Evolutionary conservation across 2,329 filamentous ascomycete species (phyloP).

Genomic region (Phaeophleospora eucalypticola): DNA sequence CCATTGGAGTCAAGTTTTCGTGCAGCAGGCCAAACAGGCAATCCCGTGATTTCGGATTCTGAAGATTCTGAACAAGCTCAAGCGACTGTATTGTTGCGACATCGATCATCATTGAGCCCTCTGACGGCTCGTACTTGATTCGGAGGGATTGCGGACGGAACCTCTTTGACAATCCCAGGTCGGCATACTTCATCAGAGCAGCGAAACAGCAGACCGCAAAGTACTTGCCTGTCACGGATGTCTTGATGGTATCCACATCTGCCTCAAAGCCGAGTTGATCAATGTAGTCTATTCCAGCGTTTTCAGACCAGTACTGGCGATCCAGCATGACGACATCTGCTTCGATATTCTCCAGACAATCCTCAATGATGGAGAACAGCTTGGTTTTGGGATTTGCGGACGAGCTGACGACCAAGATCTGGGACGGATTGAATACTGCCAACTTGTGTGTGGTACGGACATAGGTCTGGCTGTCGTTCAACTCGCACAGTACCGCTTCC

Average conservation of each 20-base stretch:
- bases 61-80: constrained; percentile 84
- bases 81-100: constrained; percentile 79
- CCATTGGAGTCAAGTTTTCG: constrained; percentile 83
- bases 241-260: constrained; percentile 75
- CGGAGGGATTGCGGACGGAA: constrained; percentile 78
- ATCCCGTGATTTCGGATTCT: constrained; percentile 71
- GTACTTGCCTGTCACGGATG: constrained; percentile 76
- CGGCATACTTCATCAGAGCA: constrained; percentile 81
- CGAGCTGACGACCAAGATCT: constrained; percentile 72
- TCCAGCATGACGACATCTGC: constrained; percentile 61
- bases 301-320: constrained; percentile 79
- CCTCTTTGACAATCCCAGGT: constrained; percentile 61
- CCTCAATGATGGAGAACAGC: constrained; percentile 68
- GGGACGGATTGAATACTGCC: constrained; percentile 71
- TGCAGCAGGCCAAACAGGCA: constrained; percentile 84
- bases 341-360: constrained; percentile 61
- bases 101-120: constrained; percentile 95
- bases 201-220: constrained; percentile 82
- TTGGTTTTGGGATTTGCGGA: constrained; percentile 69
- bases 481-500: constrained; percentile 81
- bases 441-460: constrained; percentile 84
- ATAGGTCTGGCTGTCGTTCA: constrained; percentile 90
- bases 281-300: constrained; percentile 70
- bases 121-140: constrained; percentile 80
- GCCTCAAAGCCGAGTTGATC: constrained; percentile 73